Base-by-base conservation (phyloP, 2,329 filamentous ascomycete genomes). In the Neonectria ditissima region DNA sequence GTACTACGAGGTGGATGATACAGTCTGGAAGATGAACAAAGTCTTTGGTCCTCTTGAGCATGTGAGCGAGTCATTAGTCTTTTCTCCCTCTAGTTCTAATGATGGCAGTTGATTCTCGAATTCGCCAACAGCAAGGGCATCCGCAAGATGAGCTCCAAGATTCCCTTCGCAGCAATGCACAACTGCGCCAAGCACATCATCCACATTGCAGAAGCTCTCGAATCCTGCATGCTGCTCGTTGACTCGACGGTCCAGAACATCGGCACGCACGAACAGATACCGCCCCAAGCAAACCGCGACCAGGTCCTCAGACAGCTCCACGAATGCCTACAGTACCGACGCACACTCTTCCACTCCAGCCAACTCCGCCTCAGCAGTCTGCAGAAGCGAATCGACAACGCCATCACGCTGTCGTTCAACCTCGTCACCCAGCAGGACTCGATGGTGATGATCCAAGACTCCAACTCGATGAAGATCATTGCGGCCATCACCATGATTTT, bases 401-500 rank as follows among this genome's bases (percentile, higher is more conserved):
- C 71, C 43, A 74, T 79, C 51, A 73, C 72, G 0, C 69, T 80
- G 1, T 74, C 76, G 1, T 79, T 79, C 64, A 79, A 79, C 60
- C 68, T 80, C 0, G 74, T 79, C 5, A 75, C 78, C 1, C 77
- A 79, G 53, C 76, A 79, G 59, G 76, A 80, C 63, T 79, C 77
- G 1, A 72, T 71, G 67, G 66, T 74, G 11, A 77, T 77, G 73
- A 72, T 73, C 5, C 73, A 76, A 11, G 78, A 80, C 53, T 75
- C 76, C 22, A 75, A 71, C n/a, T 75, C 74, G 13, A 79, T 80
- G 75, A 78, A 76, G 53, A 73, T 78, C 6, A 78, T 80, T 30
- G 75, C 79, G 3, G 71, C 72, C 37, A 75, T 80, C 20, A 80
- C 78, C 6, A 73, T 80, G 59, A 55, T 80, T 6, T 80, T 80